Percentiles rank a stretch among this genome's conserved stretches.
phyloP scores from a whole-genome alignment of 176 grass and related monocot genomes.

The Carex parvula region DNA sequence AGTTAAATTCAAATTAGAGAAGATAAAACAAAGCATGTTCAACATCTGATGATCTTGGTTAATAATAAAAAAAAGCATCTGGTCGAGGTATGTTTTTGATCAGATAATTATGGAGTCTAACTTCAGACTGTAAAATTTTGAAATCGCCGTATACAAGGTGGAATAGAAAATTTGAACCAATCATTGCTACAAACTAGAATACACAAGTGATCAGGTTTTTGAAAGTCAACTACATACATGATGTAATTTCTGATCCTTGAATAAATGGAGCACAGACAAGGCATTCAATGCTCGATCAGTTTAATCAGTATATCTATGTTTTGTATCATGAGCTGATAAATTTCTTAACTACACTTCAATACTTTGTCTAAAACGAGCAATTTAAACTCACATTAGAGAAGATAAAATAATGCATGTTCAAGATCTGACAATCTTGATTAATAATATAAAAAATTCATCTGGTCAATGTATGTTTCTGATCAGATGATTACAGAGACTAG shows the following conservation, averaged over 20 bases:
- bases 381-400: too few species aligned
- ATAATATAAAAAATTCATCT: background rate
- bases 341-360: too few species aligned
- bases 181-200: background rate
- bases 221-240: background rate
- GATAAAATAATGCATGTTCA: too few species aligned
- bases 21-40: background rate
- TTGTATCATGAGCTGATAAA: background rate
- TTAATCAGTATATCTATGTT: background rate
- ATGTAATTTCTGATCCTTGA: background rate
- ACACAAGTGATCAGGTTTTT: background rate
- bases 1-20: background rate
- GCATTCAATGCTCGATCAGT: background rate
- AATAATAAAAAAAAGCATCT: background rate
- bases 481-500: background rate
- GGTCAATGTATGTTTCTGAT: background rate
- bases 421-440: too few species aligned
- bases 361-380: too few species aligned
- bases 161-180: background rate
- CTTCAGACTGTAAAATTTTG: background rate
- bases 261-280: background rate
- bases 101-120: background rate
- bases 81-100: background rate
- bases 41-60: conserved; percentile 11
- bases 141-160: background rate